Base-by-base conservation (phyloP, 73 alveolate species). In the Tetrahymena elliotti region DNA sequence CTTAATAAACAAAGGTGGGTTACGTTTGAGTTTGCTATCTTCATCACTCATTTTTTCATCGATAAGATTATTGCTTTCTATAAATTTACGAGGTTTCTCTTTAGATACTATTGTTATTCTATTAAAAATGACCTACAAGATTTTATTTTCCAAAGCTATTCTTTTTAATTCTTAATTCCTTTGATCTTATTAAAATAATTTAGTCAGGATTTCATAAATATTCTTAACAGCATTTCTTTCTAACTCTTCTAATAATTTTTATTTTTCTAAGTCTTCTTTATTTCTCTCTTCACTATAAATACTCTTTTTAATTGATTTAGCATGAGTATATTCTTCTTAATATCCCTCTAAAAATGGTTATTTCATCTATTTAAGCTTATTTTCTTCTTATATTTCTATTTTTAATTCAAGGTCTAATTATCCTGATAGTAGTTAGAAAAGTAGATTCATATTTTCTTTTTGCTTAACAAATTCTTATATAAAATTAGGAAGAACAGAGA, bases 371-470 rank as follows among this genome's bases (percentile, higher is more conserved):
- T 3, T 4, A 3, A 68, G 12, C 10, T 68, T 68, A 68, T n/a
- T n/a, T 2, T 68, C 88, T 68, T 68, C 88, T 4, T 27, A 68
- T 24, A 2, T 68, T 68, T 68, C 88, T 27, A 31, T 18, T 11
- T 27, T 35, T 31, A 93, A 88, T n/a, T 54, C 40, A 92, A 95
- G 24, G 93, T 97, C 98, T 54, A 98, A 97, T 9, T 33, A 35
- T 18, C 98, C 99, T 4, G 98, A 97, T 16, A 97, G 93, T 13
- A 97, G 95, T 52, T 97, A 93, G 93, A 97, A 95, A 53, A 97
- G 94, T 38, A 97, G 88, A 95, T 97, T 97, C 39, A 96, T 97
- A 68, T 97, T 84, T 68, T 37, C 52, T 40, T 96, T 37, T 84
- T 97, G 96, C 96, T 97, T 96, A 54, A 96, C 92, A 93, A 97